Evolutionary conservation across 441 rosid species (phyloP).

Genomic region (Viola pubescens): DNA sequence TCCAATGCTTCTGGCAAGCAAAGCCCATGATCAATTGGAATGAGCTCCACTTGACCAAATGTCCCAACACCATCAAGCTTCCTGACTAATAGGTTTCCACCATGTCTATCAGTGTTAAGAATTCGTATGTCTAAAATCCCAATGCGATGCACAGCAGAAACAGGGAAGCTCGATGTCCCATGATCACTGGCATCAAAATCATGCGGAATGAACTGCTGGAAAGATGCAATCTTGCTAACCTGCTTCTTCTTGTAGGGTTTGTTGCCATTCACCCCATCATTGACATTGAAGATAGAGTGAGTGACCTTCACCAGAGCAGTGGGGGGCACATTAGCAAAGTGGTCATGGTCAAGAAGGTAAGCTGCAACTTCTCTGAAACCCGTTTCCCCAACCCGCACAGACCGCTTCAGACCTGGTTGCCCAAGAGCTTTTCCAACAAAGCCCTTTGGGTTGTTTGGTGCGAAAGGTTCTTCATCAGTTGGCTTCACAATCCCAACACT

Average conservation of each 20-base stretch:
- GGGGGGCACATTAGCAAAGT: conserved; percentile 44
- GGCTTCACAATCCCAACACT: conserved; percentile 48
- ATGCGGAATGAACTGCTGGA: conserved; percentile 44
- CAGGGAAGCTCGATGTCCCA: conserved; percentile 49
- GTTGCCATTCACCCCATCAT: conserved; percentile 34
- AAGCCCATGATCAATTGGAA: conserved; percentile 52
- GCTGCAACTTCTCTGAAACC: conserved; percentile 51
- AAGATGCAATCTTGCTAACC: conserved; percentile 48
- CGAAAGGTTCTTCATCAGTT: conserved; percentile 50
- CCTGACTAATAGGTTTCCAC: conserved; percentile 46
- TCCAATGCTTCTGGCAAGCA: conserved; percentile 50
- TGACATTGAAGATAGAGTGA: conserved; percentile 42
- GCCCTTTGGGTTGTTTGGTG: conserved; percentile 52
- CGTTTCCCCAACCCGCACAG: conserved; percentile 49
- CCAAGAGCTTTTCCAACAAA: conserved; percentile 50
- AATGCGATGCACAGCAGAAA: conserved; percentile 42
- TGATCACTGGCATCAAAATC: conserved; percentile 54
- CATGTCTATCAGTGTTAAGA: conserved; percentile 49
- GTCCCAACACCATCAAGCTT: conserved; percentile 38
- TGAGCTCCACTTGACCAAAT: conserved; percentile 40
- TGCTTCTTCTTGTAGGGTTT: conserved; percentile 29
- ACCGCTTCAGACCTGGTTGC: conserved; percentile 44
- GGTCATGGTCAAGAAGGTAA: conserved; percentile 38
- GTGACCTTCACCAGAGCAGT: conserved; percentile 50
- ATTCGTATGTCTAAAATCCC: conserved; percentile 44